These are phyloP conservation scores for Solanum arcanum DNA, from an alignment of 257 asterid genomes.

Conservation along the genomic window DNA sequence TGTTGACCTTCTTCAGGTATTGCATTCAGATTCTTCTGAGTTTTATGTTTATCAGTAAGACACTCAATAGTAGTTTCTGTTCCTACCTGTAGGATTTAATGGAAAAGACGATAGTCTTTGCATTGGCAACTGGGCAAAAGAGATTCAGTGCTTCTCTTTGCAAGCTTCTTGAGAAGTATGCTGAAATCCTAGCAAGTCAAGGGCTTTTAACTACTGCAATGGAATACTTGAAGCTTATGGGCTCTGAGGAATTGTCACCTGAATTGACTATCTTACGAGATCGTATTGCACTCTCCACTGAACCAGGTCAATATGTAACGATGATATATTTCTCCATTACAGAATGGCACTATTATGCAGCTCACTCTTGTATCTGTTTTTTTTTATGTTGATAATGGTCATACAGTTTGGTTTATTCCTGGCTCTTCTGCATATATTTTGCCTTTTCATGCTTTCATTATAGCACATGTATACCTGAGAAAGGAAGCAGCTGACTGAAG, in stretches of 20 bases:
- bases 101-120: slow-evolving; percentile 94
- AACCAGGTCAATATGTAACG: slow-evolving; percentile 40
- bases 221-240: slow-evolving; percentile 86
- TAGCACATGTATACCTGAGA: not conserved
- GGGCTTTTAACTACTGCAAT: slow-evolving; percentile 90
- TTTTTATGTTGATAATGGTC: not conserved
- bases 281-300: slow-evolving; percentile 72
- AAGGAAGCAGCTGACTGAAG: not conserved
- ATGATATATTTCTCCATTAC: not conserved
- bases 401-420: not conserved
- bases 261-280: slow-evolving; percentile 77
- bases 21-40: not conserved
- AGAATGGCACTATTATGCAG: not conserved
- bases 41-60: not conserved
- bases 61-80: slow-evolving; percentile 2
- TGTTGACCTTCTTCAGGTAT: slow-evolving; percentile 78
- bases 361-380: not conserved
- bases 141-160: slow-evolving; percentile 72
- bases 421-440: not conserved
- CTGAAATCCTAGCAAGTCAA: slow-evolving; percentile 94
- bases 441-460: not conserved
- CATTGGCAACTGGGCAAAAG: slow-evolving; percentile 88
- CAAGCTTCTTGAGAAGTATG: slow-evolving; percentile 90
- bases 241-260: slow-evolving; percentile 78
- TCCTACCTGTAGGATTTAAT: slow-evolving; percentile 59